phyloP scores from a whole-genome alignment of 23 red algal species.

The Agarophyton chilense region DNA sequence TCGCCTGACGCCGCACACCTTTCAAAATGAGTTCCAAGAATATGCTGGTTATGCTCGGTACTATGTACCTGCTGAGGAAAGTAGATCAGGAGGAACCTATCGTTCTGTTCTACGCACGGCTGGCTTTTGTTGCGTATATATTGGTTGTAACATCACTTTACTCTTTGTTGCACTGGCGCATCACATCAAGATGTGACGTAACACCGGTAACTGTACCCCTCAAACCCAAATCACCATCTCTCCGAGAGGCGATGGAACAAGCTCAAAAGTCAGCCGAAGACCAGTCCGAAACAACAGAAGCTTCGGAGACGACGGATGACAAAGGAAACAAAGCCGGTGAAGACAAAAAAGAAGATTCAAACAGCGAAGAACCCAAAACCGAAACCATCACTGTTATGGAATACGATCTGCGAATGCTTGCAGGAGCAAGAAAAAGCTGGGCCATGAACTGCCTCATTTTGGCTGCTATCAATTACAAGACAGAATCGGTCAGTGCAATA shows the following conservation, averaged over 20 bases:
- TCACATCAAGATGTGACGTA: conserved; percentile 34
- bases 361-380: conserved; percentile 25
- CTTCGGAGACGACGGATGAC: neutral
- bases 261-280: conserved; percentile 20
- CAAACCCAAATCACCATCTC: conserved; percentile 52
- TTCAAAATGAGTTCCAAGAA: conserved; percentile 64
- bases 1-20: neutral
- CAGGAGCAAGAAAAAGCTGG: conserved; percentile 60
- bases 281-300: neutral
- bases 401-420: conserved; percentile 77
- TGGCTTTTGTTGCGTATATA: conserved; percentile 53
- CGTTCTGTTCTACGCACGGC: conserved; percentile 63
- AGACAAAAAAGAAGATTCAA: neutral
- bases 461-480: conserved; percentile 85
- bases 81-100: conserved; percentile 74
- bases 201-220: conserved; percentile 52
- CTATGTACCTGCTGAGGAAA: conserved; percentile 41
- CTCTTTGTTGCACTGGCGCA: conserved; percentile 44
- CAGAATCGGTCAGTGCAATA: conserved; percentile 76
- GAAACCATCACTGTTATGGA: conserved; percentile 70
- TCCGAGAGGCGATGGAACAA: conserved; percentile 36
- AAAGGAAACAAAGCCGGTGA: neutral
- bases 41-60: conserved; percentile 66
- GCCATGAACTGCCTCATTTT: conserved; percentile 75
- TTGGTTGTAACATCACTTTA: conserved; percentile 46